Conservation (phyloP, 148 eudicot genomes). For the Drosera capensis region DNA sequence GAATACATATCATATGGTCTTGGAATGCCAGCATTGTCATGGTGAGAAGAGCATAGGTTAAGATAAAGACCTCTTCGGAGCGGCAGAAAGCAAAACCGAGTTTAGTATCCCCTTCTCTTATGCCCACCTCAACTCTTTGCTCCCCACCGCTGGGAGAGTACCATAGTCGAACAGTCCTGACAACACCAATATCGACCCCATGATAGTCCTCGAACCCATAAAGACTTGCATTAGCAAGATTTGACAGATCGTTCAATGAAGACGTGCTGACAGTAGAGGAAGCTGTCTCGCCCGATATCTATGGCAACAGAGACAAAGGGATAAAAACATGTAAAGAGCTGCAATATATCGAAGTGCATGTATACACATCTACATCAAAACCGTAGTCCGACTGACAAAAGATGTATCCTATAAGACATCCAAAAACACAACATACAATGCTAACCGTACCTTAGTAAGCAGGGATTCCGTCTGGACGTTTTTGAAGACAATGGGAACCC, state of each 20-base stretch:
- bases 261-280: slow-evolving; percentile 51
- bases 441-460: slow-evolving; percentile 53
- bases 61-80: slow-evolving; percentile 49
- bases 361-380: too few species aligned
- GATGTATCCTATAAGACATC: background rate
- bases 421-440: background rate
- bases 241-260: slow-evolving; percentile 53
- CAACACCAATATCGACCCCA: slow-evolving; percentile 78
- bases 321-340: background rate
- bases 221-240: slow-evolving; percentile 57
- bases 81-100: slow-evolving; percentile 70
- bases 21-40: background rate
- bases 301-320: slow-evolving; percentile 4
- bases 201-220: slow-evolving; percentile 92
- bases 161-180: slow-evolving; percentile 79
- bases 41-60: background rate
- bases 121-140: slow-evolving; percentile 32
- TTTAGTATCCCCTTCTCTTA: slow-evolving; percentile 45
- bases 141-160: slow-evolving; percentile 61
- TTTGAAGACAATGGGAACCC: slow-evolving; percentile 47
- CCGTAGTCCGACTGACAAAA: too few species aligned
- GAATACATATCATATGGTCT: background rate
- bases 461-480: slow-evolving; percentile 77
- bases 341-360: background rate
- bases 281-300: slow-evolving; percentile 78